Percentiles rank a stretch among this genome's conserved stretches.
These are phyloP conservation scores for Canavalia gladiata DNA, from an alignment of 306 rosid species.

Conservation along the genomic window DNA sequence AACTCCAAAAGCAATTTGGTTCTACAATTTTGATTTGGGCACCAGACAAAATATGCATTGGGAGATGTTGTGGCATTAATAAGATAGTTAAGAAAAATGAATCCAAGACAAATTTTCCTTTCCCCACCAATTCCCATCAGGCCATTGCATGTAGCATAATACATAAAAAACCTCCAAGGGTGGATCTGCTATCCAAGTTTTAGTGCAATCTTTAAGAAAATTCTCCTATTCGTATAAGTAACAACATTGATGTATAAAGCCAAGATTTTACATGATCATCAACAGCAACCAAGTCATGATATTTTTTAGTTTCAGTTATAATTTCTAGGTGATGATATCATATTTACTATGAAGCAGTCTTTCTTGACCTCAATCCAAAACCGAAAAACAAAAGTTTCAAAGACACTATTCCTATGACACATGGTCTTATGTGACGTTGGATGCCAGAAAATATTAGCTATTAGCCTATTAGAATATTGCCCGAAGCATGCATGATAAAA, in stretches of 20 bases:
- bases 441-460: background rate
- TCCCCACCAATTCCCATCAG: background rate
- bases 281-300: background rate
- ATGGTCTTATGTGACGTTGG: background rate
- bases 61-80: background rate
- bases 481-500: background rate
- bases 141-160: background rate
- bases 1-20: background rate
- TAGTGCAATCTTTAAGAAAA: background rate
- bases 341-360: background rate
- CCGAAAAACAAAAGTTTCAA: background rate
- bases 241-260: background rate
- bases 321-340: background rate
- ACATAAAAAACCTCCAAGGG: background rate
- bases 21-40: background rate
- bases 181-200: background rate
- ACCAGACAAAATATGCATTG: background rate
- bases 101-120: background rate
- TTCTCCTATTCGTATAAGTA: background rate
- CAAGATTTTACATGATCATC: background rate
- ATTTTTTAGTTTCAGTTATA: background rate
- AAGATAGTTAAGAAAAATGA: background rate
- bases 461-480: background rate
- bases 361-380: background rate
- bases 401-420: background rate